These are phyloP conservation scores for Curvularia verruculosa DNA, from an alignment of 2,329 filamentous ascomycete genomes.

Conservation along the genomic window DNA sequence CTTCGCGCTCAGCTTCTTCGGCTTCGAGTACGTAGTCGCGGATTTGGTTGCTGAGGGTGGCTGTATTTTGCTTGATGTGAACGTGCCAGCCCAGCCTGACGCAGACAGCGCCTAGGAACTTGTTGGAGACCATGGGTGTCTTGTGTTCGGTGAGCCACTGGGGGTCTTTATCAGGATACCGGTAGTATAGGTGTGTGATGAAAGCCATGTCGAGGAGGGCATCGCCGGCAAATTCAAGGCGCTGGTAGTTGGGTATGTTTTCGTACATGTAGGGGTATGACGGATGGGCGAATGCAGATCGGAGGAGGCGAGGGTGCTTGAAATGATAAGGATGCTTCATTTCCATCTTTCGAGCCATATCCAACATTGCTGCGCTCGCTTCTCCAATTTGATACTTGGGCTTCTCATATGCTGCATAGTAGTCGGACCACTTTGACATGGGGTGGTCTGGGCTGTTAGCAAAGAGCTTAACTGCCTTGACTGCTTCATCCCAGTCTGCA, in stretches of 20 bases:
- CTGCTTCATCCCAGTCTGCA: conserved; percentile 64
- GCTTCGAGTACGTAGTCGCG: conserved; percentile 64
- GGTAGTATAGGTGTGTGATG: conserved; percentile 80
- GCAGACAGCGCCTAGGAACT: conserved; percentile 83
- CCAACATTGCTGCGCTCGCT: conserved; percentile 69
- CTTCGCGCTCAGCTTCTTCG: conserved; percentile 57
- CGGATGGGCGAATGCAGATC: conserved; percentile 86
- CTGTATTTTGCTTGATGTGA: conserved; percentile 64
- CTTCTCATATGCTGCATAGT: conserved; percentile 69
- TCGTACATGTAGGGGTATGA: conserved; percentile 79
- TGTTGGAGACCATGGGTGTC: conserved; percentile 98
- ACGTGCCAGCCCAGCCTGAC: conserved; percentile 79
- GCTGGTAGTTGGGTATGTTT: conserved; percentile 84
- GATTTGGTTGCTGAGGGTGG: conserved; percentile 60
- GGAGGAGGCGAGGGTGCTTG: conserved; percentile 73
- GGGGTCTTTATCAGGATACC: conserved; percentile 79
- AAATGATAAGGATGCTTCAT: conserved; percentile 70
- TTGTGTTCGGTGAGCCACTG: conserved; percentile 99
- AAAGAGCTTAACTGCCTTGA: conserved; percentile 70
- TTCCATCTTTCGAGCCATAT: conserved; percentile 70
- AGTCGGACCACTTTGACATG: conserved; percentile 74
- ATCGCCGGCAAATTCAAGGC: conserved; percentile 91
- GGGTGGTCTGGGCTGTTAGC: conserved; percentile 72
- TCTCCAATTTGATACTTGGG: conserved; percentile 72
- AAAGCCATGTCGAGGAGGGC: conserved; percentile 84